Percentiles rank a stretch among this genome's conserved stretches.
These are phyloP conservation scores for Mucor saturninus DNA, from an alignment of 371 early-diverging fungal genomes.

Conservation along the genomic window DNA sequence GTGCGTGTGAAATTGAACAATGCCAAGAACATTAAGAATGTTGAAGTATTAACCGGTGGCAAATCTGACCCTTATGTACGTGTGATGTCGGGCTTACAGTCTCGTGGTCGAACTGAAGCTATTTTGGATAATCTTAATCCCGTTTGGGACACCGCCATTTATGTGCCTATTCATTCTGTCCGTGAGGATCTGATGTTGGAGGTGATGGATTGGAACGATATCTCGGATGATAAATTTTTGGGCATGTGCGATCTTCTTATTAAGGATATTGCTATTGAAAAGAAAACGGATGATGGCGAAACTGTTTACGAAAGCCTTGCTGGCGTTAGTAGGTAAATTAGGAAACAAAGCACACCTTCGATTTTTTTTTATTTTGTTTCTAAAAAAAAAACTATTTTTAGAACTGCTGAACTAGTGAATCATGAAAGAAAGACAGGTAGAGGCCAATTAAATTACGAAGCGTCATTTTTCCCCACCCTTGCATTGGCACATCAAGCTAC, in stretches of 20 bases:
- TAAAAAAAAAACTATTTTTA: background rate
- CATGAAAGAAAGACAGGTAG: constrained; percentile 57
- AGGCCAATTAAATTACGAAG: constrained; percentile 66
- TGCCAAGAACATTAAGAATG: constrained; percentile 71
- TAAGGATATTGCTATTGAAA: constrained; percentile 30
- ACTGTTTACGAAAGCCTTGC: constrained; percentile 37
- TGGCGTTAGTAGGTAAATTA: constrained; percentile 33
- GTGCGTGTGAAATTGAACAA: constrained; percentile 69
- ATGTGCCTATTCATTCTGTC: constrained; percentile 64
- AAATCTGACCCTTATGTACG: constrained; percentile 83
- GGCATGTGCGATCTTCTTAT: constrained; percentile 54
- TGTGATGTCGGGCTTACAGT: constrained; percentile 61
- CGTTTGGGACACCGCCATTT: constrained; percentile 78
- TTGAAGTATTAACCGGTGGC: constrained; percentile 60
- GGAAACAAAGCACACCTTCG: background rate
- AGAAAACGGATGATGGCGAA: constrained; percentile 24
- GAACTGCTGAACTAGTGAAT: constrained; percentile 59
- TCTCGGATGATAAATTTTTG: constrained; percentile 61
- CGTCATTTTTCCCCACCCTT: constrained; percentile 67
- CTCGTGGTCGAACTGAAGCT: constrained; percentile 62
- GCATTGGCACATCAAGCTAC: constrained; percentile 53
- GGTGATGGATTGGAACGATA: constrained; percentile 71
- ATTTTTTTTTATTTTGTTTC: background rate
- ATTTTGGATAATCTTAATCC: constrained; percentile 76
- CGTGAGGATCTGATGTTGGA: constrained; percentile 71